Evolutionary conservation across 257 asterid species (phyloP).

Genomic region (Phtheirospermum japonicum): DNA sequence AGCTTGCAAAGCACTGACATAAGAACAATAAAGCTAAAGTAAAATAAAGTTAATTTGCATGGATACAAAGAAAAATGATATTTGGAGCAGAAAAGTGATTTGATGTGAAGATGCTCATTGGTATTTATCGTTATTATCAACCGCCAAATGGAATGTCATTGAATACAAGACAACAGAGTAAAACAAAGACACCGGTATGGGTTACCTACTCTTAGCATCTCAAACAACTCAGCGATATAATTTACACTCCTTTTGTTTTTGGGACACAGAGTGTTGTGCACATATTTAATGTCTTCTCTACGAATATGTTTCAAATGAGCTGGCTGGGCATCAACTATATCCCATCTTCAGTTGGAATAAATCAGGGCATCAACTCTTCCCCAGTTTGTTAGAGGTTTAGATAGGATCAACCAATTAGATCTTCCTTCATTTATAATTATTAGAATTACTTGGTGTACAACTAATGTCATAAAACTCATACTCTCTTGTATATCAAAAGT

Average conservation of each 20-base stretch:
- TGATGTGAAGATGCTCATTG: constrained; percentile 1
- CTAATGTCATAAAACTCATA: neutral
- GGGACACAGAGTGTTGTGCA: neutral
- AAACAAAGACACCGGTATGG: neutral
- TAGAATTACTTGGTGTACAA: no score
- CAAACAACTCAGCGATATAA: neutral
- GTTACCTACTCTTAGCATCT: constrained; percentile 9
- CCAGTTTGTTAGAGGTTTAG: no score
- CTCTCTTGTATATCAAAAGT: neutral
- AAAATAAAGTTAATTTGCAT: constrained; percentile 6
- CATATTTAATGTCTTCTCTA: constrained; percentile 2
- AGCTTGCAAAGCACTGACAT: constrained; percentile 17
- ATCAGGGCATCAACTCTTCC: no score
- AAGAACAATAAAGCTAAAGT: constrained; percentile 13
- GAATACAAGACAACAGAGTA: neutral
- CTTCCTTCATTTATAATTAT: no score
- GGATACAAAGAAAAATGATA: neutral
- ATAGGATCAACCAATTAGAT: no score
- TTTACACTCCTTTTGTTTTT: neutral
- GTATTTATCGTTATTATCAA: neutral
- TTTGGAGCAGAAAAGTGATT: neutral
- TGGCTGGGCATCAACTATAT: neutral
- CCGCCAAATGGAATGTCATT: neutral
- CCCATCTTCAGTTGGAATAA: no score
- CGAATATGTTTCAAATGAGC: neutral